A percentile compares a stretch with the other conserved stretches of the same genome.
Evolutionary conservation across 2,329 filamentous ascomycete species (phyloP).

Genomic region (Dactylellina haptotyla): DNA sequence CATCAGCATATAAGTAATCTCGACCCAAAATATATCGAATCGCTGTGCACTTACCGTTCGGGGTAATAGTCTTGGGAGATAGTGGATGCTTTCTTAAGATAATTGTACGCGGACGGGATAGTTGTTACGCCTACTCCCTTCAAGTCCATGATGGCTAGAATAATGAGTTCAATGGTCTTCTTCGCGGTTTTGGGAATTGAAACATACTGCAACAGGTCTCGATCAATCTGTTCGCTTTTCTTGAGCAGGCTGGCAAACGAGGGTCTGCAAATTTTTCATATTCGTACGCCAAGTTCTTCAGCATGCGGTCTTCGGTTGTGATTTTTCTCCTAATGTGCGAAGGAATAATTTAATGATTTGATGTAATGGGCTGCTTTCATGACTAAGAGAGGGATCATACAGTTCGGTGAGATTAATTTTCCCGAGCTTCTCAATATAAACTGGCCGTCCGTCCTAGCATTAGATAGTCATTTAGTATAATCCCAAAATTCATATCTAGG

Average conservation of each 20-base stretch:
- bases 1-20: constrained; percentile 10
- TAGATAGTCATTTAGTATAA: not conserved
- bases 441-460: constrained; percentile 85
- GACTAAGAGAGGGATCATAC: constrained; percentile 64
- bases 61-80: constrained; percentile 99
- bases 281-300: constrained; percentile 94
- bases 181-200: too few species aligned
- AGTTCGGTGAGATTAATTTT: constrained; percentile 89
- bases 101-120: constrained; percentile 84
- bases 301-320: constrained; percentile 90
- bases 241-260: constrained; percentile 91
- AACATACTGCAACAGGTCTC: constrained; percentile 85
- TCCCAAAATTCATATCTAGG: not conserved
- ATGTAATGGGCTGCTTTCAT: not conserved
- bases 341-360: not conserved
- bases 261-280: constrained; percentile 97
- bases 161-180: not conserved
- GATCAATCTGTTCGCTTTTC: constrained; percentile 86
- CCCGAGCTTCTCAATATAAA: constrained; percentile 96
- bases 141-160: constrained; percentile 83
- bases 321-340: constrained; percentile 70
- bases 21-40: not conserved
- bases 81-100: constrained; percentile 82
- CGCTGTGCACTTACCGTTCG: constrained; percentile 69
- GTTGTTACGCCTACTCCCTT: constrained; percentile 89